Conservation (phyloP, 1,284 basidiomycete species). For the Erythrobasidium hasegawianum region DNA sequence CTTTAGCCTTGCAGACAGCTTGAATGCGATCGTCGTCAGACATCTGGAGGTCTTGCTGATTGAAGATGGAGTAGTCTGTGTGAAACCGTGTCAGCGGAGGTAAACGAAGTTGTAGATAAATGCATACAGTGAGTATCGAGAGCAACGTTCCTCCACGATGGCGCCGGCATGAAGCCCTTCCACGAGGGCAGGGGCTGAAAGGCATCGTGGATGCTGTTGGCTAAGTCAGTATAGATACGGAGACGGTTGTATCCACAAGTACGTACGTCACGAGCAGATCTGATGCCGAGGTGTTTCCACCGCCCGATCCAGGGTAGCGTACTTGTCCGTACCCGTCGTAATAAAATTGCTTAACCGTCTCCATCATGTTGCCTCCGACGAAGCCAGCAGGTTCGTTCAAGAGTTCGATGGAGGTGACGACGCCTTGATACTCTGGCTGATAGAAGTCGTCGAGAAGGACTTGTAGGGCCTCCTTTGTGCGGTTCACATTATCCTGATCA, state of each 20-base stretch:
- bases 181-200: slow-evolving; percentile 74
- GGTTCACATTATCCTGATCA: slow-evolving; percentile 61
- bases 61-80: slow-evolving; percentile 27
- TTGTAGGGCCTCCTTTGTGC: slow-evolving; percentile 67
- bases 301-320: slow-evolving; percentile 15
- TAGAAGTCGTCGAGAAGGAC: slow-evolving; percentile 50
- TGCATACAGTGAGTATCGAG: slow-evolving; percentile 60
- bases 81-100: neutral
- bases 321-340: slow-evolving; percentile 38
- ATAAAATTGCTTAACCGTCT: slow-evolving; percentile 63
- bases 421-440: slow-evolving; percentile 55
- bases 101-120: slow-evolving; percentile 35
- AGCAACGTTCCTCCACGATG: slow-evolving; percentile 61
- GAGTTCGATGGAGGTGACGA: slow-evolving; percentile 58
- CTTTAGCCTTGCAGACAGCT: slow-evolving; percentile 44
- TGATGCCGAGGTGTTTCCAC: slow-evolving; percentile 45
- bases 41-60: slow-evolving; percentile 25
- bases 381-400: slow-evolving; percentile 74
- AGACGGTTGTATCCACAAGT: slow-evolving; percentile 56
- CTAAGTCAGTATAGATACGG: slow-evolving; percentile 58
- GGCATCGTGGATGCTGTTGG: slow-evolving; percentile 71
- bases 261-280: slow-evolving; percentile 51
- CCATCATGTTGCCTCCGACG: slow-evolving; percentile 42
- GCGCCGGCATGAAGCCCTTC: slow-evolving; percentile 62
- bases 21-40: slow-evolving; percentile 41